These are phyloP conservation scores for Colletotrichum trifolii DNA, from an alignment of 2,329 filamentous ascomycete species.

Conservation along the genomic window DNA sequence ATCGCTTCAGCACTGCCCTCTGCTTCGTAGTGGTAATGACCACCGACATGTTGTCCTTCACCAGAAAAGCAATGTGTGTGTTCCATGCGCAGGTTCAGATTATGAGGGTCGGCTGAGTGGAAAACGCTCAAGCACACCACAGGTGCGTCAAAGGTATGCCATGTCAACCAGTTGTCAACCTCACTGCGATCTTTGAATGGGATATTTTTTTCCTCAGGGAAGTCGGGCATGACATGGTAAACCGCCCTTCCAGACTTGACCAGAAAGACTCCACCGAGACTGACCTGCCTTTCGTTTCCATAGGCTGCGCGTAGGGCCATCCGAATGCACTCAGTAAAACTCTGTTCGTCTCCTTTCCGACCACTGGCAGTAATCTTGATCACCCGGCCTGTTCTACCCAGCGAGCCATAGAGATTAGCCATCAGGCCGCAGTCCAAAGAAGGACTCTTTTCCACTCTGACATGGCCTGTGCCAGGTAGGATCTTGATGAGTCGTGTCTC, in stretches of 20 bases:
- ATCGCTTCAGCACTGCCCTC: constrained; percentile 46
- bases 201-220: constrained; percentile 43
- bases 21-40: constrained; percentile 58
- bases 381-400: constrained; percentile 46
- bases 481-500: constrained; percentile 44
- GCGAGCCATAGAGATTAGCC: constrained; percentile 54
- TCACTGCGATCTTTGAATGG: constrained; percentile 44
- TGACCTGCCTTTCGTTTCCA: constrained; percentile 47
- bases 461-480: constrained; percentile 35
- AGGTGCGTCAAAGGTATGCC: constrained; percentile 49
- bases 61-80: constrained; percentile 58
- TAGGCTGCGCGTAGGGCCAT: constrained; percentile 44
- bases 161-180: constrained; percentile 52
- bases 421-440: constrained; percentile 53
- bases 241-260: constrained; percentile 49
- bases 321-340: constrained; percentile 49
- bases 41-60: constrained; percentile 47
- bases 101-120: constrained; percentile 53
- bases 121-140: constrained; percentile 54
- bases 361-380: constrained; percentile 49
- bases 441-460: constrained; percentile 39
- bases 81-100: constrained; percentile 55
- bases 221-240: constrained; percentile 59
- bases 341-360: constrained; percentile 41
- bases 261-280: constrained; percentile 54